Conservation (phyloP, 2,329 filamentous ascomycete genomes). For the Neonectria hederae region DNA sequence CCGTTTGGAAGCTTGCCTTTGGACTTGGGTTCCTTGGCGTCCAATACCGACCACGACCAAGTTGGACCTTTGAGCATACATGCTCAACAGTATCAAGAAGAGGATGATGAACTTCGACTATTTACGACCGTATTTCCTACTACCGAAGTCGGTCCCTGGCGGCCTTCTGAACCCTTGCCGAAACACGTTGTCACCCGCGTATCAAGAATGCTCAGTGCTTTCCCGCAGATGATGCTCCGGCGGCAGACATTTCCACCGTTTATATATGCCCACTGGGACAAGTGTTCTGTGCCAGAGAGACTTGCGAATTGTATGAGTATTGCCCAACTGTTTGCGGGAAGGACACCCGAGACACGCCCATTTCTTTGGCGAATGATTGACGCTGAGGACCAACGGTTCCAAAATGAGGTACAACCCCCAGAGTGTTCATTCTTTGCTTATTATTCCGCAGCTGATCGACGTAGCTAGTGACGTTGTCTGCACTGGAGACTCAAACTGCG, state of each 20-base stretch:
- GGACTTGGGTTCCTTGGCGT: neutral
- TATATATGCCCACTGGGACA: conserved; percentile 43
- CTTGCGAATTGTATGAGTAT: conserved; percentile 42
- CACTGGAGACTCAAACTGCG: conserved; percentile 30
- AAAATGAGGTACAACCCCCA: conserved; percentile 25
- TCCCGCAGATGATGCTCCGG: conserved; percentile 46
- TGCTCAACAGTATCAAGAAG: neutral
- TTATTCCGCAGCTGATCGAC: neutral
- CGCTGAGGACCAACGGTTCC: conserved; percentile 37
- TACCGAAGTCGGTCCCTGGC: conserved; percentile 2
- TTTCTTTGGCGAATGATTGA: conserved; percentile 44
- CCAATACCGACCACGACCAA: neutral
- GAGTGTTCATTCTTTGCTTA: neutral
- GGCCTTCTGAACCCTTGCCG: neutral
- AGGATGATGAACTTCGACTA: neutral
- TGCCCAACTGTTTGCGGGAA: conserved; percentile 36
- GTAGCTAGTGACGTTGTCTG: conserved; percentile 13
- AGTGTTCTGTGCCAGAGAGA: conserved; percentile 27
- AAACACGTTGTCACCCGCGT: conserved; percentile 37
- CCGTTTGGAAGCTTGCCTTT: neutral
- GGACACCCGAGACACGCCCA: conserved; percentile 32
- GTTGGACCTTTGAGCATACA: neutral
- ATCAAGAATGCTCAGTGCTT: conserved; percentile 39
- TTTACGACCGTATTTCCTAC: neutral
- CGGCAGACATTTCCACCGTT: conserved; percentile 46